These are phyloP conservation scores for Coniochaeta sp. DNA, from an alignment of 2,329 filamentous ascomycete species.

Conservation along the genomic window DNA sequence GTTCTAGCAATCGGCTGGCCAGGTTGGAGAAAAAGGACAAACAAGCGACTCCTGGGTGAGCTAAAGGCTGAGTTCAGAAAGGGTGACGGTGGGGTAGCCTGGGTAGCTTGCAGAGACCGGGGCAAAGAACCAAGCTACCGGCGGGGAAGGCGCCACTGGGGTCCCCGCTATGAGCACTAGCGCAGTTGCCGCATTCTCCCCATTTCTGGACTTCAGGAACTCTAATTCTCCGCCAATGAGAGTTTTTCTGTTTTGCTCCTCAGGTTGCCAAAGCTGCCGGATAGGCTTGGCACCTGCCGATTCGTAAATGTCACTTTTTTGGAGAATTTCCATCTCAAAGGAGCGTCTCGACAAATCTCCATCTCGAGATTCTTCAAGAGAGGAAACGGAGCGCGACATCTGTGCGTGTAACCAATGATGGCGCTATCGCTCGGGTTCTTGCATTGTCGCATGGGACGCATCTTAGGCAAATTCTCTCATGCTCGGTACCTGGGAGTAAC, in stretches of 20 bases:
- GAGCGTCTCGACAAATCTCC: not conserved
- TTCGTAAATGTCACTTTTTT: not conserved
- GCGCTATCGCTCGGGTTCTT: not conserved
- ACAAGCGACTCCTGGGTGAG: not conserved
- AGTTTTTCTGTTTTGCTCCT: not conserved
- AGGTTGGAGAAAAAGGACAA: not conserved
- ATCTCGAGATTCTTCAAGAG: not conserved
- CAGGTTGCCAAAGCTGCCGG: not conserved
- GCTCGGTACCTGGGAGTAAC: not conserved
- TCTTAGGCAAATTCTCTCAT: not conserved
- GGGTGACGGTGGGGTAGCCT: not conserved
- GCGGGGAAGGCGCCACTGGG: constrained; percentile 1
- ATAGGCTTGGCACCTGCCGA: not conserved
- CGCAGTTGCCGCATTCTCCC: constrained; percentile 1
- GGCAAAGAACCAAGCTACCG: not conserved
- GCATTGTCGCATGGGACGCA: not conserved
- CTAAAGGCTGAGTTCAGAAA: not conserved
- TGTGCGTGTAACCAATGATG: not conserved
- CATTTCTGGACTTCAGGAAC: constrained; percentile 2
- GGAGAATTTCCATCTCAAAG: not conserved
- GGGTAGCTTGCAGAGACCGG: not conserved
- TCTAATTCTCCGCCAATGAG: constrained; percentile 1
- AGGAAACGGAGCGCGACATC: not conserved
- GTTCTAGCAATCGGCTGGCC: not conserved
- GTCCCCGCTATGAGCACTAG: not conserved